Percentiles rank a stretch among this genome's conserved stretches.
Evolutionary conservation across 805 yeast species (phyloP).

Genomic region (Yarrowia keelungensis): DNA sequence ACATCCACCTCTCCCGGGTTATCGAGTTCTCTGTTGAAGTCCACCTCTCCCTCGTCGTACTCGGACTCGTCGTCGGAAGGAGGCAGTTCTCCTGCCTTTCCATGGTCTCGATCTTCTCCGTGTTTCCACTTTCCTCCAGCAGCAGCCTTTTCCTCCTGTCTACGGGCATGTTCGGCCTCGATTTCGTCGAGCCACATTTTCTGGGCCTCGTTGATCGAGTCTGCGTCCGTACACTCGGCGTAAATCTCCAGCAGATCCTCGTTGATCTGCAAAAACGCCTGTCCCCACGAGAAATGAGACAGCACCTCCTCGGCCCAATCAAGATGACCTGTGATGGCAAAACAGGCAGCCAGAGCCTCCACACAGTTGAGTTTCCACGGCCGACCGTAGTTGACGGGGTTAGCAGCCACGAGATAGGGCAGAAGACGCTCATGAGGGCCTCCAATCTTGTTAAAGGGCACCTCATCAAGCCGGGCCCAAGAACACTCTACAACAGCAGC

Average conservation of each 20-base stretch:
- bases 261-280: constrained; percentile 82
- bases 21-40: constrained; percentile 16
- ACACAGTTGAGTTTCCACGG: constrained; percentile 97
- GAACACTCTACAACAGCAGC: constrained; percentile 99
- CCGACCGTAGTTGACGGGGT: constrained; percentile 94
- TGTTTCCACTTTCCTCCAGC: constrained; percentile 82
- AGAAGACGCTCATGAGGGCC: constrained; percentile 85
- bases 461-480: constrained; percentile 97
- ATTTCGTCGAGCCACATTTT: constrained; percentile 72
- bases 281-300: constrained; percentile 90
- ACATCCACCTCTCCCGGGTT: constrained; percentile 7
- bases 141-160: constrained; percentile 54
- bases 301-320: constrained; percentile 88
- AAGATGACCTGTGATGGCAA: constrained; percentile 87
- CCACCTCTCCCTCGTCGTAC: constrained; percentile 40
- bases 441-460: constrained; percentile 93
- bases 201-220: constrained; percentile 74
- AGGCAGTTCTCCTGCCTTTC: constrained; percentile 46
- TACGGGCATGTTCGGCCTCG: constrained; percentile 54
- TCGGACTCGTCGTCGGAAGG: constrained; percentile 45
- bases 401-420: constrained; percentile 94
- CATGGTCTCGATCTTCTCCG: constrained; percentile 47
- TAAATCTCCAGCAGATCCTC: constrained; percentile 77
- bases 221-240: constrained; percentile 80
- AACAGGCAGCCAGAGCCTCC: constrained; percentile 96